Conservation (phyloP, 805 yeast genomes). For the Debaryomyces maramus region DNA sequence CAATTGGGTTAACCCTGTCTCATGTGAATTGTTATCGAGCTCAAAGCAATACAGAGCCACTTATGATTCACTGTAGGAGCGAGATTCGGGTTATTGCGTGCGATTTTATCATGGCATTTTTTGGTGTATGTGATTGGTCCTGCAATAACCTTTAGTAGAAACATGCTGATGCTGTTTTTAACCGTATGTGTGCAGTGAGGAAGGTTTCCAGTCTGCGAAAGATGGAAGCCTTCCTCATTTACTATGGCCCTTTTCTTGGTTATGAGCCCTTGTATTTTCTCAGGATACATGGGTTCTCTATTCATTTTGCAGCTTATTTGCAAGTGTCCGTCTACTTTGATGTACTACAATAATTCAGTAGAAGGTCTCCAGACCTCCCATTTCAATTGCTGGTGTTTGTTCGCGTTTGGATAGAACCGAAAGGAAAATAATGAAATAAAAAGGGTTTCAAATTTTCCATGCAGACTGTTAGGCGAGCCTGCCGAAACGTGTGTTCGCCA, state of each 20-base stretch:
- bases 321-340: too few relatives aligned
- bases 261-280: background rate
- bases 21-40: conserved; percentile 39
- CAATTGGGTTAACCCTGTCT: conserved; percentile 19
- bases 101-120: conserved; percentile 6
- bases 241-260: background rate
- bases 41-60: conserved; percentile 46
- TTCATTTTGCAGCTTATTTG: too few relatives aligned
- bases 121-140: conserved; percentile 4
- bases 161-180: background rate
- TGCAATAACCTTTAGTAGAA: conserved; percentile 4
- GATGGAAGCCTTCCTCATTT: background rate
- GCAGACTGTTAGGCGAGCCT: too few relatives aligned
- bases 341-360: too few relatives aligned
- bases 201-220: background rate
- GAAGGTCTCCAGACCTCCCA: too few relatives aligned
- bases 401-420: too few relatives aligned
- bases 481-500: too few relatives aligned
- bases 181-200: background rate
- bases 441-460: too few relatives aligned
- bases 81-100: conserved; percentile 16
- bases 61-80: conserved; percentile 39
- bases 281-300: too few relatives aligned
- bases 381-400: too few relatives aligned
- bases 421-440: too few relatives aligned